Percentiles rank a stretch among this genome's conserved stretches.
Evolutionary conservation across 2,329 filamentous ascomycete genomes (phyloP).

Genomic region (Waltergamsia citrina): DNA sequence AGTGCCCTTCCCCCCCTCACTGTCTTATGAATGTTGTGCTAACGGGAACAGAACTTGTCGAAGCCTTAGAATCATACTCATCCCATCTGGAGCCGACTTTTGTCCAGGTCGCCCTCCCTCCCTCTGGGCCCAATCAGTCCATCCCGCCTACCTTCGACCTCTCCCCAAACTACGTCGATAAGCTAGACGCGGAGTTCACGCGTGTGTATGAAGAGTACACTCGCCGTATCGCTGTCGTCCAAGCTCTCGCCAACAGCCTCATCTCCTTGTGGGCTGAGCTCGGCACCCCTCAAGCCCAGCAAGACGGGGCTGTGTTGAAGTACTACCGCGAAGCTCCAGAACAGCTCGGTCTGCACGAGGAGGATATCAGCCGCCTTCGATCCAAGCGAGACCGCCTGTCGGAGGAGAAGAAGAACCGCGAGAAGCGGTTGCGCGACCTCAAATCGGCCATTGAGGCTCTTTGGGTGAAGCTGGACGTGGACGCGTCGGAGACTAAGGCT

Average conservation of each 20-base stretch:
- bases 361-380: constrained; percentile 67
- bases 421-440: constrained; percentile 68
- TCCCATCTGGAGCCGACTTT: constrained; percentile 90
- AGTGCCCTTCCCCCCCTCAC: constrained; percentile 17
- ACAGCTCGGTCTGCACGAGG: constrained; percentile 83
- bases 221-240: constrained; percentile 67
- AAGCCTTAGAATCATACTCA: constrained; percentile 91
- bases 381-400: constrained; percentile 70
- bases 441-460: constrained; percentile 70
- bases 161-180: constrained; percentile 79
- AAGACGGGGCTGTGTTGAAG: constrained; percentile 79
- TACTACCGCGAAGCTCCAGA: constrained; percentile 85
- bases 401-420: constrained; percentile 81
- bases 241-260: constrained; percentile 69
- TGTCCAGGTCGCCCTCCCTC: constrained; percentile 75
- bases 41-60: constrained; percentile 64
- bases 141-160: constrained; percentile 82
- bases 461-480: constrained; percentile 81
- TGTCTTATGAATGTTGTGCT: constrained; percentile 1
- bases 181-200: constrained; percentile 83
- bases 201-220: constrained; percentile 96
- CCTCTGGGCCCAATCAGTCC: constrained; percentile 65
- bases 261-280: constrained; percentile 95
- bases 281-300: constrained; percentile 87
- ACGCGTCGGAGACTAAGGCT: constrained; percentile 71